phyloP scores from a whole-genome alignment of 1,284 basidiomycete species.

The Moesziomyces globuligerus region DNA sequence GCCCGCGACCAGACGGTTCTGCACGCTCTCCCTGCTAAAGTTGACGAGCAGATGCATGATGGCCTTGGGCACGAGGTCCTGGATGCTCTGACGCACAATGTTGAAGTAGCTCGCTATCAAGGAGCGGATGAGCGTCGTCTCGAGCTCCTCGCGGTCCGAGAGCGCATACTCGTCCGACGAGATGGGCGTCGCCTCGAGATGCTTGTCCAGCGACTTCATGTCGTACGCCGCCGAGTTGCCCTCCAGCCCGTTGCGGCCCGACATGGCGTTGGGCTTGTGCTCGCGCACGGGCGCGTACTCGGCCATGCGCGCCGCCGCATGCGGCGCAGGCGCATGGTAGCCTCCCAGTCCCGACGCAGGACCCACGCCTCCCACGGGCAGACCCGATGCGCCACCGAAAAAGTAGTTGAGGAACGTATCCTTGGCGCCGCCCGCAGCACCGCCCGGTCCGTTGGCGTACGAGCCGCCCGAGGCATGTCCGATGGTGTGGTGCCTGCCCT shows the following conservation, averaged over 20 bases:
- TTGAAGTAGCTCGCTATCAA: constrained; percentile 95
- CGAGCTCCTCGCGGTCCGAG: constrained; percentile 89
- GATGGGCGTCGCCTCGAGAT: constrained; percentile 73
- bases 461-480: constrained; percentile 36
- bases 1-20: constrained; percentile 89
- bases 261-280: constrained; percentile 67
- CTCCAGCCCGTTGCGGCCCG: constrained; percentile 75
- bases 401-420: constrained; percentile 67
- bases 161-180: constrained; percentile 73
- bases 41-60: constrained; percentile 81
- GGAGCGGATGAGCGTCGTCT: constrained; percentile 91
- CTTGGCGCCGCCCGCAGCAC: constrained; percentile 30
- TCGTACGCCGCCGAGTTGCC: constrained; percentile 88
- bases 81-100: constrained; percentile 95
- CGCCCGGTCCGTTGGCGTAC: constrained; percentile 11
- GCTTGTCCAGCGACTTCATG: constrained; percentile 97
- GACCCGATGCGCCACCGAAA: constrained; percentile 60
- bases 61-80: constrained; percentile 91
- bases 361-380: constrained; percentile 53
- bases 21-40: constrained; percentile 92
- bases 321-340: constrained; percentile 34
- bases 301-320: constrained; percentile 28
- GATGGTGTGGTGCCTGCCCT: constrained; percentile 37
- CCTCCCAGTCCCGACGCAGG: constrained; percentile 43
- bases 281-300: constrained; percentile 37